Evolutionary conservation across 2,329 filamentous ascomycete species (phyloP).

Genomic region (Arthrobotrys sphaeroides): DNA sequence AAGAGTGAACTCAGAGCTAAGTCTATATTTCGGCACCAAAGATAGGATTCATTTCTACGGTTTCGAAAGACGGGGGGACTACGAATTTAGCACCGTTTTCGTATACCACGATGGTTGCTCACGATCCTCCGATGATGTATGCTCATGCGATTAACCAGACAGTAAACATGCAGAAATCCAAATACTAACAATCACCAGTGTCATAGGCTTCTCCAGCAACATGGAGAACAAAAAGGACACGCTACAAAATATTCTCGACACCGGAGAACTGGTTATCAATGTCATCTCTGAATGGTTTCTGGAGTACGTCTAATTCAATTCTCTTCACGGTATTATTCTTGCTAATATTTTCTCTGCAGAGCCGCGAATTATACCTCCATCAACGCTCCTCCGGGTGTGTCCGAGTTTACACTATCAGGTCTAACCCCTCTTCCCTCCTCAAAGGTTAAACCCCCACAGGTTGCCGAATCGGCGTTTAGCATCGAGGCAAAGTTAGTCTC

Average conservation of each 20-base stretch:
- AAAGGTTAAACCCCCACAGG: slow-evolving; percentile 75
- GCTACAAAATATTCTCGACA: slow-evolving; percentile 76
- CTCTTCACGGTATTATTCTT: background rate
- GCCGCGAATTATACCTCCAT: slow-evolving; percentile 84
- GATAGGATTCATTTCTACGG: slow-evolving; percentile 69
- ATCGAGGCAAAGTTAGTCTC: slow-evolving; percentile 83
- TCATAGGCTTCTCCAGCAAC: slow-evolving; percentile 68
- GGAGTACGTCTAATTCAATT: slow-evolving; percentile 64
- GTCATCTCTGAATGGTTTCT: slow-evolving; percentile 84
- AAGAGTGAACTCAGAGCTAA: background rate
- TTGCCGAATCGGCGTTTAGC: slow-evolving; percentile 82
- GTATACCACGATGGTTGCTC: slow-evolving; percentile 83
- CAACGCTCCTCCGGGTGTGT: slow-evolving; percentile 78
- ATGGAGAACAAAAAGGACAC: slow-evolving; percentile 77
- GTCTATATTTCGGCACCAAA: background rate
- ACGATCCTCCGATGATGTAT: slow-evolving; percentile 85
- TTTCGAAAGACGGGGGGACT: slow-evolving; percentile 69
- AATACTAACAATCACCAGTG: background rate
- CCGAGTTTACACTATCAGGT: slow-evolving; percentile 82
- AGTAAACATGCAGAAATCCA: background rate
- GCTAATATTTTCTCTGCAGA: slow-evolving; percentile 17
- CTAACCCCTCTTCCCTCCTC: slow-evolving; percentile 74
- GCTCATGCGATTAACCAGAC: background rate
- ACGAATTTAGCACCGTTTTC: slow-evolving; percentile 87
- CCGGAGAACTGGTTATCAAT: slow-evolving; percentile 82